These are phyloP conservation scores for Hemisphaericaspora xylanilytica DNA, from an alignment of 1,139 yeast species.

Conservation along the genomic window DNA sequence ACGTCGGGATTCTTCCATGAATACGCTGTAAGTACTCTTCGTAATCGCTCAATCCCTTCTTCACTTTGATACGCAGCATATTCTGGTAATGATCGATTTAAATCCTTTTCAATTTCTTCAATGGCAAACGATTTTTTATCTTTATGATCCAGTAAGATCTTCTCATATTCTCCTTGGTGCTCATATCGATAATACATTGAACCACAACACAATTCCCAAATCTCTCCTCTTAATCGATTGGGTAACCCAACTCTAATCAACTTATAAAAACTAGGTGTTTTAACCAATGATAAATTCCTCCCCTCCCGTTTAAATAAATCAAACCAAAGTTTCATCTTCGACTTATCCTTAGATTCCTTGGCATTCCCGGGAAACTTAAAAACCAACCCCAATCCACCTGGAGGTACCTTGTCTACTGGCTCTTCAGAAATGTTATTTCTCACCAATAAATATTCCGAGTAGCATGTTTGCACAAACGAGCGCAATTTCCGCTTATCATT, in stretches of 20 bases:
- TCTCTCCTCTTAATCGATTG: constrained; percentile 86
- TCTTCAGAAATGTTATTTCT: constrained; percentile 54
- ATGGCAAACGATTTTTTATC: constrained; percentile 76
- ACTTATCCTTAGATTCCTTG: constrained; percentile 69
- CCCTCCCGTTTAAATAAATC: constrained; percentile 85
- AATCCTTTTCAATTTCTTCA: constrained; percentile 95
- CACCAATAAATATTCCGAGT: constrained; percentile 77
- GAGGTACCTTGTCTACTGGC: constrained; percentile 55
- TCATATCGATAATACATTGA: constrained; percentile 73
- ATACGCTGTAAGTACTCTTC: constrained; percentile 88
- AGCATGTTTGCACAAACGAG: constrained; percentile 69
- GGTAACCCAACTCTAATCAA: constrained; percentile 89
- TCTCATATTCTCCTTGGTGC: constrained; percentile 57
- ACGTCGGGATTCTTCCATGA: constrained; percentile 97
- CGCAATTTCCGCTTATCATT: constrained; percentile 57
- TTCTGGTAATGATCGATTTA: constrained; percentile 92
- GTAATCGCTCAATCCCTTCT: constrained; percentile 79
- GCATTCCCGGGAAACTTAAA: constrained; percentile 92
- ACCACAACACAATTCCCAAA: constrained; percentile 93
- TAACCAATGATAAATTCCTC: constrained; percentile 71
- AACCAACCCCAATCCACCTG: constrained; percentile 79
- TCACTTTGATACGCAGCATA: constrained; percentile 87
- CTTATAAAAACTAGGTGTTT: constrained; percentile 76
- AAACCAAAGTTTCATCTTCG: constrained; percentile 90
- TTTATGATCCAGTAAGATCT: constrained; percentile 56